These are phyloP conservation scores for Aspergillus carbonarius DNA, from an alignment of 2,329 filamentous ascomycete species.

Conservation along the genomic window DNA sequence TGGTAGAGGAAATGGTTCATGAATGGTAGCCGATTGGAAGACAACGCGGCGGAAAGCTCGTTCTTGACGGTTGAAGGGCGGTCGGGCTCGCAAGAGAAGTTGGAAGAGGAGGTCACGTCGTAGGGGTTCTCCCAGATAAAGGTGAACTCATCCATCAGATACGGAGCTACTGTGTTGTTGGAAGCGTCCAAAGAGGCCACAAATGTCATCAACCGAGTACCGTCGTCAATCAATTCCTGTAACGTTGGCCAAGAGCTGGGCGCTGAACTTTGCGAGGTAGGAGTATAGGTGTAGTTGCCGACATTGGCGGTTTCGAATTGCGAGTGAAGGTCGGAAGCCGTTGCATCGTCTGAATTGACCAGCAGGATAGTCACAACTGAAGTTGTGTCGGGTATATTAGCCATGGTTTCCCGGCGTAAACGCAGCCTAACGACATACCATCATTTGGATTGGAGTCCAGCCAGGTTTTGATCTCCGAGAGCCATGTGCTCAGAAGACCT, in stretches of 20 bases:
- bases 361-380: conserved; percentile 69
- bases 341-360: conserved; percentile 66
- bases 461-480: conserved; percentile 65
- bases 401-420: not conserved
- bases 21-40: conserved; percentile 64
- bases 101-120: conserved; percentile 59
- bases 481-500: conserved; percentile 64
- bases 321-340: conserved; percentile 55
- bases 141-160: conserved; percentile 45
- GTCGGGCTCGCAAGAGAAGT: conserved; percentile 71
- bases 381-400: conserved; percentile 2
- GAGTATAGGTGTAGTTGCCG: conserved; percentile 60
- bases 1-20: conserved; percentile 78
- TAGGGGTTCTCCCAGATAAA: conserved; percentile 70
- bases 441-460: conserved; percentile 69
- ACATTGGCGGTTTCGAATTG: conserved; percentile 61
- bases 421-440: conserved; percentile 23
- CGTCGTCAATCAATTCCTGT: conserved; percentile 63
- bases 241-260: conserved; percentile 67
- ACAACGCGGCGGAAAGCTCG: conserved; percentile 51
- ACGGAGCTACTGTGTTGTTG: conserved; percentile 37
- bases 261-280: conserved; percentile 46
- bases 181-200: conserved; percentile 53
- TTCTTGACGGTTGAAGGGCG: conserved; percentile 59
- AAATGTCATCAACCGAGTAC: conserved; percentile 68